Evolutionary conservation across 1,284 basidiomycete species (phyloP), one percentile per base, ranked within the genome.

Genomic region (Boletellus dicymbophilus): DNA sequence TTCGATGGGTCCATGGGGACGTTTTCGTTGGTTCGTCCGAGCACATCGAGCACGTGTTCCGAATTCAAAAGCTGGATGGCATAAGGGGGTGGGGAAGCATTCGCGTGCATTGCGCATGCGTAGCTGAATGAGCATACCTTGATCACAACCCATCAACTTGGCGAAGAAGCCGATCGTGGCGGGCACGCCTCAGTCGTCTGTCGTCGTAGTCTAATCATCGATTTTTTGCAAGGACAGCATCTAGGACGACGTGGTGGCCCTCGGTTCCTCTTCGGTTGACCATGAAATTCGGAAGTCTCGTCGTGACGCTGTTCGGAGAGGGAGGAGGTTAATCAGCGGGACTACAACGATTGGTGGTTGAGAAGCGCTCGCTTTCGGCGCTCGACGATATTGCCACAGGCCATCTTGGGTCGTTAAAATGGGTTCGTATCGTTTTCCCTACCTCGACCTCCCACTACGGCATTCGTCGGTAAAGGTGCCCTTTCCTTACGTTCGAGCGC

Each of bases 361-460:
- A 33, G n/a, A n/a, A n/a, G n/a, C 22, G 16, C 48, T 48, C 25
- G 52, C 56, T 52, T 46, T 44, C 47, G 41, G 23, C 59, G 57
- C 28, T 56, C 53, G 21, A 58, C 23, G 50, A 48, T 63, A 65
- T 4, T 60, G 55, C 63, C 63, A 63, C n/a, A 63, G 22, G 16
- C 62, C 59, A 1, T 63, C 45, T 13, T 15, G 20, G 0, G 61
- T 60, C 59, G n/a, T n/a, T 5, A 56, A 3, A 8, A 63, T 52
- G 11, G 56, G 7, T 27, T 63, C 64, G 6, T 66, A 65, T 13
- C 22, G n/a, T 49, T 25, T 22, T 39, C 11, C 62, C 54, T 4
- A 22, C 2, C 18, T 53, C 39, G 11, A 62, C 52, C 23, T 62
- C 52, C 61, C 61, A 66, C 61, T 63, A 15, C 13, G 16, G 18